A percentile compares a stretch with the other conserved stretches of the same genome.
Conservation (phyloP, 441 rosid species). For the Cnidoscolus chayamansa region DNA sequence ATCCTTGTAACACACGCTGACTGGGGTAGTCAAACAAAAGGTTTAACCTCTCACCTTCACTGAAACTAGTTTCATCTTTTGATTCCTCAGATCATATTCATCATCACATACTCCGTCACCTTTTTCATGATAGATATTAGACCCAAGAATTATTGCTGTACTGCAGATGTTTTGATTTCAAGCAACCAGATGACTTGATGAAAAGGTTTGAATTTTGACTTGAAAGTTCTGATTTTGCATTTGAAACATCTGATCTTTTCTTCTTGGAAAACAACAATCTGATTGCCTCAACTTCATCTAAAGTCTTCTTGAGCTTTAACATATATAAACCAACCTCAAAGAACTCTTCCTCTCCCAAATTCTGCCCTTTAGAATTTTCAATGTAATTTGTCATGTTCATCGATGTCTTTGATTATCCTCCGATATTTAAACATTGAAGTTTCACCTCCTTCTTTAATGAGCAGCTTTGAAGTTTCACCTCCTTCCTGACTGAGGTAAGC, state of each 20-base stretch:
- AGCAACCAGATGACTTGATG: neutral
- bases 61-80: too few species aligned
- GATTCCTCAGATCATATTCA: too few species aligned
- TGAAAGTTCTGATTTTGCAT: neutral
- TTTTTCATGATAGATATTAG: neutral
- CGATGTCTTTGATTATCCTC: neutral
- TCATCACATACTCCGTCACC: too few species aligned
- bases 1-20: neutral
- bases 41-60: constrained; percentile 21
- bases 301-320: constrained; percentile 5
- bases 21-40: neutral
- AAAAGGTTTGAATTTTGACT: neutral
- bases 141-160: neutral
- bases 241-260: neutral
- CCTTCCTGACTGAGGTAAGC: neutral
- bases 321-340: constrained; percentile 6
- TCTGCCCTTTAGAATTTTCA: neutral
- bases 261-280: constrained; percentile 5
- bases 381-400: constrained; percentile 12
- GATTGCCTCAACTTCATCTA: constrained; percentile 10
- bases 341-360: neutral
- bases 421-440: neutral
- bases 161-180: neutral
- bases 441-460: neutral
- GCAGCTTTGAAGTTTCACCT: neutral